phyloP scores from a whole-genome alignment of 441 rosid species.

The Isatis lusitanica region DNA sequence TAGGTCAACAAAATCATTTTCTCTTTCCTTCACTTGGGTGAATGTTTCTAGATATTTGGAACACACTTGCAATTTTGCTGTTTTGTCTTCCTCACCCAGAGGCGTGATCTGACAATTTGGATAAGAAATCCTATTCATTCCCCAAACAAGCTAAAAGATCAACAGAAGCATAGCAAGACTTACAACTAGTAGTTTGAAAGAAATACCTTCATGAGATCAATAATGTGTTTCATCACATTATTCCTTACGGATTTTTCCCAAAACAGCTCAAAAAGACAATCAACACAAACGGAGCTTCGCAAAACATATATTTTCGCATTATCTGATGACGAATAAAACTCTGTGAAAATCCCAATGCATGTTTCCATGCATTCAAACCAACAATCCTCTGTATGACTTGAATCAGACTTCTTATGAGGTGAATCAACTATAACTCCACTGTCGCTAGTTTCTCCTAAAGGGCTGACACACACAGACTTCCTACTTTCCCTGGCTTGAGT shows the following conservation, averaged over 20 bases:
- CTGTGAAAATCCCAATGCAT: constrained; percentile 62
- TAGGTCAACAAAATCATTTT: constrained; percentile 59
- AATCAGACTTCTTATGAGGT: constrained; percentile 39
- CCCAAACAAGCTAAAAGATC: constrained; percentile 20
- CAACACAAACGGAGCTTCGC: constrained; percentile 62
- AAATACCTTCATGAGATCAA: constrained; percentile 91
- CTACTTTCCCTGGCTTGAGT: constrained; percentile 70
- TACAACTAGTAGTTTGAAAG: constrained; percentile 5
- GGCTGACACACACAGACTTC: constrained; percentile 38
- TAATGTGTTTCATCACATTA: constrained; percentile 61
- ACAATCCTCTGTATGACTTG: constrained; percentile 40
- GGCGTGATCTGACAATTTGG: constrained; percentile 56
- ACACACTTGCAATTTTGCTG: constrained; percentile 74
- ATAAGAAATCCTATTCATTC: constrained; percentile 21
- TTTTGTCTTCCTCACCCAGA: constrained; percentile 62
- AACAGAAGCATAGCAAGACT: constrained; percentile 20
- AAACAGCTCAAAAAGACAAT: constrained; percentile 88
- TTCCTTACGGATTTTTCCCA: constrained; percentile 86
- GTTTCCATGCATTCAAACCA: constrained; percentile 70
- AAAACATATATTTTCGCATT: constrained; percentile 68
- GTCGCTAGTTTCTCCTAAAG: constrained; percentile 36
- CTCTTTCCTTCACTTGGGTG: constrained; percentile 91
- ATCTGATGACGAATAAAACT: constrained; percentile 62
- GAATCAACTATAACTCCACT: constrained; percentile 36
- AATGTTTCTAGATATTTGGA: constrained; percentile 94